Percentiles rank a stretch among this genome's conserved stretches.
Conservation (phyloP, 169 alveolate species). For the Cryptosporidium parvum region DNA sequence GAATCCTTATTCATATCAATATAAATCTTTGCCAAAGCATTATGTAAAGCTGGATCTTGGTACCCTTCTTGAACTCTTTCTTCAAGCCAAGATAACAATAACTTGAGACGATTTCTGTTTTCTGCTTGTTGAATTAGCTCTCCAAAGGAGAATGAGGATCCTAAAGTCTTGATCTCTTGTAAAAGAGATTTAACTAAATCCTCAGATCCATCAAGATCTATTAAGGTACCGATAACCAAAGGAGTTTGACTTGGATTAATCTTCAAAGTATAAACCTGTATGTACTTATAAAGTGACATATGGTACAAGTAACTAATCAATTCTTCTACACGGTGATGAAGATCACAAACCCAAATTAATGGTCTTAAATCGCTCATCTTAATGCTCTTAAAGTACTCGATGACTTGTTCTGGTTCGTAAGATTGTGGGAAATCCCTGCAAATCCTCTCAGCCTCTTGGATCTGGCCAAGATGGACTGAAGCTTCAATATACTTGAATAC, state of each 20-base stretch:
- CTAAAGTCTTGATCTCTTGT: conserved; percentile 91
- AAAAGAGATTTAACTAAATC: conserved; percentile 91
- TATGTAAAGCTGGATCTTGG: conserved; percentile 95
- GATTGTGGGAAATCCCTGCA: conserved; percentile 92
- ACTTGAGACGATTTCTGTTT: conserved; percentile 95
- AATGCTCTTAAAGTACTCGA: conserved; percentile 95
- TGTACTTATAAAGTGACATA: conserved; percentile 94
- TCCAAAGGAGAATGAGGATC: conserved; percentile 95
- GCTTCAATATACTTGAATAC: conserved; percentile 96
- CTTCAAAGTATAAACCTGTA: conserved; percentile 97
- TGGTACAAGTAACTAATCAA: conserved; percentile 97
- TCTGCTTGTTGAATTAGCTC: conserved; percentile 97
- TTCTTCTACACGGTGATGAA: conserved; percentile 97
- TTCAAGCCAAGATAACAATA: conserved; percentile 96
- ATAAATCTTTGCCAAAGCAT: conserved; percentile 98
- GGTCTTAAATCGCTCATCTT: conserved; percentile 98
- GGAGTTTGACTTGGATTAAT: conserved; percentile 97
- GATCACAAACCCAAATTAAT: conserved; percentile 97
- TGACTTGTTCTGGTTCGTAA: conserved; percentile 96
- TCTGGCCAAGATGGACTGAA: conserved; percentile 95
- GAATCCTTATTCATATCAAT: conserved; percentile 97
- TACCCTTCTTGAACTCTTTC: conserved; percentile 97
- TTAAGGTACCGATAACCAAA: conserved; percentile 96
- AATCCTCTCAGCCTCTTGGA: conserved; percentile 97
- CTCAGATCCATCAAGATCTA: conserved; percentile 98